Evolutionary conservation across 1,284 basidiomycete species (phyloP).

Genomic region (Amylostereum areolatum): DNA sequence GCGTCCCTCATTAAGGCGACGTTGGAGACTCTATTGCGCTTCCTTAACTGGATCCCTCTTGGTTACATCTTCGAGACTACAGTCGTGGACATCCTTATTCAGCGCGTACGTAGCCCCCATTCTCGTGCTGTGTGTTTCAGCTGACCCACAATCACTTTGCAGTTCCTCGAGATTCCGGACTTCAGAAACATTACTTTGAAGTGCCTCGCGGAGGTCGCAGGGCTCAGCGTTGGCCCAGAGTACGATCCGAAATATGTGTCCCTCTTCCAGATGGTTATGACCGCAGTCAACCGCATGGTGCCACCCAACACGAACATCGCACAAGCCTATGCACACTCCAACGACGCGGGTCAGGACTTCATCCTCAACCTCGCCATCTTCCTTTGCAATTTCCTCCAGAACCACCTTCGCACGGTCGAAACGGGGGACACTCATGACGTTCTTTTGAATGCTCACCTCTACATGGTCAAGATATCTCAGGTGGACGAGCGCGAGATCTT

Average conservation of each 20-base stretch:
- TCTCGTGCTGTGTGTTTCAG: constrained; percentile 3
- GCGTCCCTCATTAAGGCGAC: constrained; percentile 94
- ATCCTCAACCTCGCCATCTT: constrained; percentile 97
- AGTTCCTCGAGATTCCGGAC: constrained; percentile 96
- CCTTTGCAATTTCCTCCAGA: constrained; percentile 93
- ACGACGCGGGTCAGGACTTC: constrained; percentile 94
- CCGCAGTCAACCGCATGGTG: constrained; percentile 92
- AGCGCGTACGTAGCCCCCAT: constrained; percentile 54
- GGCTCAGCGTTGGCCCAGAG: constrained; percentile 93
- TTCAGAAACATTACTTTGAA: constrained; percentile 98
- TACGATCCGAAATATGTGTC: constrained; percentile 98
- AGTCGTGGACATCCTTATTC: constrained; percentile 91
- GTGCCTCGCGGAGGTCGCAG: constrained; percentile 96
- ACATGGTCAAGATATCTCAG: constrained; percentile 98
- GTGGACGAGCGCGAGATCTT: constrained; percentile 99
- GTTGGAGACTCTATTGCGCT: constrained; percentile 91
- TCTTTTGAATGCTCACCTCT: constrained; percentile 93
- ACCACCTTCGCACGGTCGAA: constrained; percentile 90
- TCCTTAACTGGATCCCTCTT: constrained; percentile 99
- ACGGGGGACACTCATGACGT: constrained; percentile 90
- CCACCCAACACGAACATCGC: constrained; percentile 96
- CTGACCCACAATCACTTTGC: constrained; percentile 11
- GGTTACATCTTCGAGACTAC: constrained; percentile 99
- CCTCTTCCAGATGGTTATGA: constrained; percentile 98
- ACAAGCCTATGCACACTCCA: constrained; percentile 85